A percentile compares a stretch with the other conserved stretches of the same genome.
phyloP scores from a whole-genome alignment of 768 basidiomycete species.

The Boletus bicolor region DNA sequence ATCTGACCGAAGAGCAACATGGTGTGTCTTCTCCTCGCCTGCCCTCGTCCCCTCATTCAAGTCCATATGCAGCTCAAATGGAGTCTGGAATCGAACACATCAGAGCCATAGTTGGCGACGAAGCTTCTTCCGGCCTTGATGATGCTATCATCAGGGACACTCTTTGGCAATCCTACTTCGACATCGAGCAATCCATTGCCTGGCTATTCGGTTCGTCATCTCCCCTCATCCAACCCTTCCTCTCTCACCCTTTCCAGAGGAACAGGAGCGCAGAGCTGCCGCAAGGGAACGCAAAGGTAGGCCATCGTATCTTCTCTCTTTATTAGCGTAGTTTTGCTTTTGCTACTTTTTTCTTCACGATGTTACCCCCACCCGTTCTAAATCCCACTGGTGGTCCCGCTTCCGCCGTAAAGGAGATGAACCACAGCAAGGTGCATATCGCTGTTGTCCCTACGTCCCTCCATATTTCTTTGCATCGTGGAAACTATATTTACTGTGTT shows the following conservation, averaged over 20 bases:
- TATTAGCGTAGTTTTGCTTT: conserved; percentile 36
- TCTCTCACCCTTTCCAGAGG: conserved; percentile 44
- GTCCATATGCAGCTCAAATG: conserved; percentile 54
- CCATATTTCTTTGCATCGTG: conserved; percentile 12
- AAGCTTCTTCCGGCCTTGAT: conserved; percentile 61
- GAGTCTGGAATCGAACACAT: conserved; percentile 68
- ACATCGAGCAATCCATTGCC: conserved; percentile 70
- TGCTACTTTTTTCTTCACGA: conserved; percentile 31
- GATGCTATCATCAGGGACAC: conserved; percentile 74
- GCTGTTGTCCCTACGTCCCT: conserved; percentile 27
- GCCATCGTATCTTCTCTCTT: conserved; percentile 35
- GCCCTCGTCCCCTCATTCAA: conserved; percentile 6
- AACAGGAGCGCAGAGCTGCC: conserved; percentile 58
- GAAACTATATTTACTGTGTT: conserved; percentile 22
- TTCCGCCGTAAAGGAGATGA: conserved; percentile 36
- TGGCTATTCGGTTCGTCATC: conserved; percentile 66
- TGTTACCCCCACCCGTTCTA: conserved; percentile 27
- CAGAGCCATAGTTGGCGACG: conserved; percentile 61
- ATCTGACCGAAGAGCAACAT: conserved; percentile 79
- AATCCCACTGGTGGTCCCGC: conserved; percentile 34
- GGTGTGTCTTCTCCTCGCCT: conserved; percentile 41
- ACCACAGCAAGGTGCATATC: conserved; percentile 60
- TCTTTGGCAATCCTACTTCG: conserved; percentile 87
- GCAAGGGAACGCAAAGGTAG: conserved; percentile 85
- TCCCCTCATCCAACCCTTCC: background rate